These are phyloP conservation scores for Penicillium cinerascens DNA, from an alignment of 495 filamentous ascomycete genomes.

Conservation along the genomic window DNA sequence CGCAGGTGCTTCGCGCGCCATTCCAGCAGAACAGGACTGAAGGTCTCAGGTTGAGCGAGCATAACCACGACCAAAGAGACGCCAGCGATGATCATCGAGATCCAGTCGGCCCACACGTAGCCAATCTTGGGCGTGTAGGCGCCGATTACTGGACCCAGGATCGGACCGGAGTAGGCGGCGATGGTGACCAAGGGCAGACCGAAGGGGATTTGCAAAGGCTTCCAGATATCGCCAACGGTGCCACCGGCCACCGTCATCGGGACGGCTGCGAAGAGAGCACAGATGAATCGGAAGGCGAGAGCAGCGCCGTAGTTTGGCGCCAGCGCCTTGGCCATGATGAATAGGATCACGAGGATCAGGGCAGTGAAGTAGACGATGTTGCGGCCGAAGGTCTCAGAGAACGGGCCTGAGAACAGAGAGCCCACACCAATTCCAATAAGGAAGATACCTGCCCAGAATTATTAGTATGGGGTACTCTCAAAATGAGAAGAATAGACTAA, in stretches of 20 bases:
- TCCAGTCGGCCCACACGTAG: slow-evolving; percentile 46
- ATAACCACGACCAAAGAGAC: slow-evolving; percentile 30
- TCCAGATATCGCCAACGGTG: slow-evolving; percentile 42
- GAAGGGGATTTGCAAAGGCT: slow-evolving; percentile 37
- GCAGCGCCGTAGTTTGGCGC: slow-evolving; percentile 43
- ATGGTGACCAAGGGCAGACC: slow-evolving; percentile 41
- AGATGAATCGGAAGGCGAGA: slow-evolving; percentile 44
- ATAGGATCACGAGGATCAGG: slow-evolving; percentile 41
- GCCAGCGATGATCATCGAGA: slow-evolving; percentile 40
- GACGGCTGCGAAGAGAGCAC: slow-evolving; percentile 43
- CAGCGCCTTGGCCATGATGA: slow-evolving; percentile 44
- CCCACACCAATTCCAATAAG: slow-evolving; percentile 57
- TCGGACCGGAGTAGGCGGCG: slow-evolving; percentile 33
- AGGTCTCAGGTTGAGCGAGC: slow-evolving; percentile 45
- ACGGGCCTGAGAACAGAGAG: slow-evolving; percentile 42
- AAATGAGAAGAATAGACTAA: background rate
- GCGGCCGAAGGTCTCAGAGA: slow-evolving; percentile 54
- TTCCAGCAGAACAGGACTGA: slow-evolving; percentile 41
- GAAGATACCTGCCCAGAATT: slow-evolving; percentile 35
- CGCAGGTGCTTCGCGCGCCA: slow-evolving; percentile 46
- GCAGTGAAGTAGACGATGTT: slow-evolving; percentile 54
- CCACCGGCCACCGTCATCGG: slow-evolving; percentile 46
- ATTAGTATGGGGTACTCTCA: background rate
- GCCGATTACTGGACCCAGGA: slow-evolving; percentile 43
- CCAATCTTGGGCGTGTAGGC: slow-evolving; percentile 38